phyloP scores from a whole-genome alignment of 345 rosid species.

The Erysimum cheiranthoides region DNA sequence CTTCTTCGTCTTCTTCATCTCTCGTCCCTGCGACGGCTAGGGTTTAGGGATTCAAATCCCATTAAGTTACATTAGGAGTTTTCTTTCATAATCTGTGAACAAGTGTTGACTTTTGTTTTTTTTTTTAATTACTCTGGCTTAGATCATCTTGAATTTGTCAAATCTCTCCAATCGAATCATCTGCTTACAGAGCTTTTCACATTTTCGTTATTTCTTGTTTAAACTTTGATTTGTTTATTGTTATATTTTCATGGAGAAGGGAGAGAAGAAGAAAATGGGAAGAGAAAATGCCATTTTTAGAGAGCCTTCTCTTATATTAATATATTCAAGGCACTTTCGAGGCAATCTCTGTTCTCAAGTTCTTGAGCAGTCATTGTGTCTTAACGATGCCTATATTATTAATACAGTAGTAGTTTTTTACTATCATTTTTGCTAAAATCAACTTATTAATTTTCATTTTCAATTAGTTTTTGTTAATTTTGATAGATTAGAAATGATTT shows the following conservation, averaged over 20 bases:
- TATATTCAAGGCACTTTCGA: neutral
- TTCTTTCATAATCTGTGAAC: neutral
- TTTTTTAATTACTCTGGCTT: too few species aligned
- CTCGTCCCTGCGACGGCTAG: neutral
- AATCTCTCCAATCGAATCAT: neutral
- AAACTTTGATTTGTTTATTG: neutral
- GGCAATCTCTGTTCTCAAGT: conserved; percentile 21
- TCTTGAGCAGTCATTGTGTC: conserved; percentile 11
- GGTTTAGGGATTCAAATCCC: neutral
- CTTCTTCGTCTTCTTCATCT: conserved; percentile 16
- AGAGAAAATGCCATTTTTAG: conserved; percentile 34
- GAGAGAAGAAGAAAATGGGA: conserved; percentile 41
- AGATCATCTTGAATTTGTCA: neutral
- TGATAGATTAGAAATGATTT: too few species aligned
- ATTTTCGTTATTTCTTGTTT: neutral
- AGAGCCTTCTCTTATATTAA: conserved; percentile 36
- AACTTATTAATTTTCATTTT: too few species aligned
- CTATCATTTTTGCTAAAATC: too few species aligned
- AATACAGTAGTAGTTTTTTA: too few species aligned
- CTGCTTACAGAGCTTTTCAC: neutral
- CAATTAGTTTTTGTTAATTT: too few species aligned
- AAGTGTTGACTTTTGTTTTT: neutral
- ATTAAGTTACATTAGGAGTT: neutral
- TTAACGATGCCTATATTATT: conserved; percentile 12
- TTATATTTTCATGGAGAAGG: neutral